phyloP scores from a whole-genome alignment of 2,329 filamentous ascomycete genomes.

The Monilinia aucupariae region DNA sequence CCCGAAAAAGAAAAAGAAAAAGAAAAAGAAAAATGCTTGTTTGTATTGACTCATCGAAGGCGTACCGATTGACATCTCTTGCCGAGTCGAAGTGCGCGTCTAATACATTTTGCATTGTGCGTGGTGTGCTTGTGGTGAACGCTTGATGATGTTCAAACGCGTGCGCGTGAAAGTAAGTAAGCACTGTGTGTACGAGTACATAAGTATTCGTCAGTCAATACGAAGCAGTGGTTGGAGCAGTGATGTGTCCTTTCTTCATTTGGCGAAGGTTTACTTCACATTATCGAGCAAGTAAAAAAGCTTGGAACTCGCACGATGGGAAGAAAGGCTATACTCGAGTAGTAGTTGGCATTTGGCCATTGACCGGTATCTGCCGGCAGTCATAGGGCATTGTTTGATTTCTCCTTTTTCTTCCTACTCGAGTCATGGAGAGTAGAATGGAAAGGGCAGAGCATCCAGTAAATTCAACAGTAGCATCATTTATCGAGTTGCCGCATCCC shows the following conservation, averaged over 20 bases:
- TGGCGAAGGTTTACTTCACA: background rate
- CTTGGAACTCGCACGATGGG: background rate
- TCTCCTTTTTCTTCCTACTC: background rate
- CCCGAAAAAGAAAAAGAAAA: background rate
- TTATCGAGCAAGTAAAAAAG: background rate
- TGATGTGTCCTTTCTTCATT: conserved; percentile 9
- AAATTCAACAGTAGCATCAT: too few relatives aligned
- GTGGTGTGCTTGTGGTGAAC: too few relatives aligned
- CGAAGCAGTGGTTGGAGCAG: background rate
- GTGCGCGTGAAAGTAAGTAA: background rate
- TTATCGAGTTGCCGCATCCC: too few relatives aligned
- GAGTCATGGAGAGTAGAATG: too few relatives aligned
- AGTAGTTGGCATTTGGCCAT: too few relatives aligned
- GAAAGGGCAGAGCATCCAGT: background rate
- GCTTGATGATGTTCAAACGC: background rate
- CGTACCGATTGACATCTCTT: background rate
- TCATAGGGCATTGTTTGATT: conserved; percentile 4
- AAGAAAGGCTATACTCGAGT: background rate
- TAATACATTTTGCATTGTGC: conserved; percentile 2
- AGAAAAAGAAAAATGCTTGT: too few relatives aligned
- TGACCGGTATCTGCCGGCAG: conserved; percentile 7
- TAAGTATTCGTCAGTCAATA: background rate
- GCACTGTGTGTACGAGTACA: too few relatives aligned
- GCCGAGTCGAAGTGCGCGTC: conserved; percentile 14
- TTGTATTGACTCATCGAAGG: background rate